Base-by-base conservation (phyloP, 805 yeast species). In the Starmerella vaccinii region DNA sequence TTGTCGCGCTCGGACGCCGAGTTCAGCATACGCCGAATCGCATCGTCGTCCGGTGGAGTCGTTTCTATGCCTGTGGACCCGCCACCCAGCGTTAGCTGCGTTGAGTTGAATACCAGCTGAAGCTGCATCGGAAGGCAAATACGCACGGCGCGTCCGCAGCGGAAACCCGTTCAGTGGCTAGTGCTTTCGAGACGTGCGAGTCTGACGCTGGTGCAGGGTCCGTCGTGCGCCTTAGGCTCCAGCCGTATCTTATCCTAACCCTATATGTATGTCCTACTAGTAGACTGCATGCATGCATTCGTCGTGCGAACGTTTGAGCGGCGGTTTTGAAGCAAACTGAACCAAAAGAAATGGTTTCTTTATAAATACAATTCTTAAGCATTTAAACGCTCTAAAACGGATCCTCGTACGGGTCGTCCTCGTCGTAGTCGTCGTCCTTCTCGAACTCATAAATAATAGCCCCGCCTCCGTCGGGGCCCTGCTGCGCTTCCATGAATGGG, bases 371-470 rank as follows among this genome's bases (percentile, higher is more conserved):
- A n/a, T n/a, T n/a, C n/a, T n/a, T n/a, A n/a, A n/a, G n/a, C n/a
- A n/a, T 16, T 21, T 19, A n/a, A 16, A 16, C 7, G 10, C 21
- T 9, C 32, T 66, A 88, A 62, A 87, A 88, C 5, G 97, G 97
- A 63, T 90, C 97, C 64, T 90, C 98, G 62, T 81, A 90, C 0
- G 97, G 97, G 66, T 90, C 98, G 60, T 92, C 97, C 65, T 90
- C 98, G 62, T 90, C 98, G 63, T 89, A 90, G 65, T 90, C 98
- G 64, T 90, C 98, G 65, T 90, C 97, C 63, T 89, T 86, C 61
- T 92, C 97, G 63, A 81, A 92, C 63, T 92, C 92, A 63, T 90
- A 90, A 4, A 90, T 95, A 58, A 92, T 89, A 0, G 98, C 97
- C 18, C 97, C 96, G 49, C 95, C 95, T 27, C 73, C 66, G 16